These are phyloP conservation scores for Candida chauliodis DNA, from an alignment of 805 yeast genomes.

Conservation along the genomic window DNA sequence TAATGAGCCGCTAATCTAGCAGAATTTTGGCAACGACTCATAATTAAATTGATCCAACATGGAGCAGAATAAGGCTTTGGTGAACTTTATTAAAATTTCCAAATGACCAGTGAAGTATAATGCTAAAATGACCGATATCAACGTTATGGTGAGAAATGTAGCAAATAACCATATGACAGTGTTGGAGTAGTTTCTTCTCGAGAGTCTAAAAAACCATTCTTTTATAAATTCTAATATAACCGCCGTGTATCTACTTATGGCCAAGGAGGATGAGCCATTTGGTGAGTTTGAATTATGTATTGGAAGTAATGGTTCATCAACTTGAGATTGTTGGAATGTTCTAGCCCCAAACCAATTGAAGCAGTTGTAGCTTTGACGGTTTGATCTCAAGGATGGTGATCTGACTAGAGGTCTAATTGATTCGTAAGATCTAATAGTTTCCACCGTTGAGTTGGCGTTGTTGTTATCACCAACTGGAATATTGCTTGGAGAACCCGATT, in stretches of 20 bases:
- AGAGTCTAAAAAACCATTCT: constrained; percentile 7
- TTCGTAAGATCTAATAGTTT: constrained; percentile 4
- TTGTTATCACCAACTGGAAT: neutral
- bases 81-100: constrained; percentile 4
- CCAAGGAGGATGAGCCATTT: neutral
- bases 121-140: constrained; percentile 8
- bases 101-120: constrained; percentile 17
- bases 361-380: neutral
- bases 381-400: neutral
- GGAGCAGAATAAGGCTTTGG: constrained; percentile 11
- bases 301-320: constrained; percentile 3
- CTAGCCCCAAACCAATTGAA: neutral
- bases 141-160: constrained; percentile 7
- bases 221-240: constrained; percentile 4
- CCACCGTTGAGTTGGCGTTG: neutral
- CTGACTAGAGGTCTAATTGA: constrained; percentile 5
- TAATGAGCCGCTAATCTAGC: neutral
- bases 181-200: constrained; percentile 7
- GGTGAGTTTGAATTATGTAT: neutral
- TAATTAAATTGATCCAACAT: constrained; percentile 6
- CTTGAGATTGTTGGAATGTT: neutral
- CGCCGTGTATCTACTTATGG: neutral
- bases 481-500: neutral
- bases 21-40: constrained; percentile 8
- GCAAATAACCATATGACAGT: constrained; percentile 5